Base-by-base conservation (phyloP, 768 basidiomycete species). In the Tricholoma terreum region DNA sequence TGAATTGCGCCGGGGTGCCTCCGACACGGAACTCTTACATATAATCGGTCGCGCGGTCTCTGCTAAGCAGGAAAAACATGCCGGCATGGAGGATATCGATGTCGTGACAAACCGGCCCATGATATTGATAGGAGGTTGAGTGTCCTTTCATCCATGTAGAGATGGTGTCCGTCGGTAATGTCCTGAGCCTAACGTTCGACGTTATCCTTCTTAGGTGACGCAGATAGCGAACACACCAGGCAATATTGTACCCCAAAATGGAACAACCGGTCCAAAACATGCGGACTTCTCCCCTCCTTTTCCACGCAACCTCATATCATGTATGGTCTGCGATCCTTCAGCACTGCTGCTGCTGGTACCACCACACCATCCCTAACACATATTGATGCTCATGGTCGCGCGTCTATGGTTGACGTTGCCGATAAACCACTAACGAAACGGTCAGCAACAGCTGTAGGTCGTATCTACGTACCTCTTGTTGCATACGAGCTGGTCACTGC, bases 51-150 rank as follows among this genome's bases (percentile, higher is more conserved):
- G 65, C n/a, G 89, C 90, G 11, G 83, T 92, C 6, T 70, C 69
- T 11, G 81, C 80, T 35, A 93, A 92, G 77, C 81, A 87, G 67
- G 89, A 84, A 69, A 92, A 87, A 64, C 92, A 94, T 65, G 89
- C 84, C 36, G 90, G 86, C 36, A 92, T 92, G 91, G 85, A 89
- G 65, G 79, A 82, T 57, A 89, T 92, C 57, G 84, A 92, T 68
- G 86, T 88, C 55, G 69, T 82, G 40, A 82, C 82, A 46, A 94
- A 93, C 73, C 79, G 89, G 51, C 89, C 92, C 10, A 95, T 95
- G 92, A 94, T 94, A 61, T 76, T 92, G 59, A 95, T 95, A 71
- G 94, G 93, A 73, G 93, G 93, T 86, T 95, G 83, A 90, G 82
- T 84, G 67, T 70, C 69, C 59, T 67, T 67, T 67, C 61, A 53